Evolutionary conservation across 768 basidiomycete genomes (phyloP), one percentile per base, ranked within the genome.

Genomic region (Pisolithus albus): DNA sequence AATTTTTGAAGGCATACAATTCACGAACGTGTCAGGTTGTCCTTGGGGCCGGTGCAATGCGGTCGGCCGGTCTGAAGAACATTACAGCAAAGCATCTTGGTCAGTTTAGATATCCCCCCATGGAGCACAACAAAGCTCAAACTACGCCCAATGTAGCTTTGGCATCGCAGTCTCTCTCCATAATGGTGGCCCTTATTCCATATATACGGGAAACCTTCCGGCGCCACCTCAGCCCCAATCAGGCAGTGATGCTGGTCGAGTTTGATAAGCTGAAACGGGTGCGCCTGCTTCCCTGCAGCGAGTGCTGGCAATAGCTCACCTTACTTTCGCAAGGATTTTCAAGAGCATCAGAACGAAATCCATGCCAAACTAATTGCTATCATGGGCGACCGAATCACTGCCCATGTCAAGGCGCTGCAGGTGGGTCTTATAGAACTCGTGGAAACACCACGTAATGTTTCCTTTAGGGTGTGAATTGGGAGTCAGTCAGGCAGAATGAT

Each of bases 341-440:
- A 98, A 77, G 96, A 98, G 68, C 96, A 99, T 69, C 96, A 99
- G 69, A 90, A 95, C 63, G 96, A 98, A 74, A 98, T 99, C 49
- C 95, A 98, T 67, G 81, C 91, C 47, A 99, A 99, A 72, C 76
- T 99, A 50, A 86, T 99, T 53, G 89, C 92, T 40, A 99, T 98
- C 70, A 99, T 99, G 96, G 87, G 92, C 37, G 95, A 98, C 70
- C 80, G 95, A 51, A 73, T 98, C 42, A 81, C 75, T 59, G 83
- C 86, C 1, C 95, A 98, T 65, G 86, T 92, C 64, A 84, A 81
- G 60, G 76, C 86, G 23, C 75, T 98, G 49, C 84, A 88, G 73
- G 91, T 86, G 56, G 64, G 68, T 57, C 63, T 56, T 52, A 47
- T 43, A 43, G 52, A 40, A 50, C 28, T 49, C 28, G 18, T 30